These are phyloP conservation scores for Neonothopanus nambi DNA, from an alignment of 1,284 basidiomycete genomes.

Conservation along the genomic window DNA sequence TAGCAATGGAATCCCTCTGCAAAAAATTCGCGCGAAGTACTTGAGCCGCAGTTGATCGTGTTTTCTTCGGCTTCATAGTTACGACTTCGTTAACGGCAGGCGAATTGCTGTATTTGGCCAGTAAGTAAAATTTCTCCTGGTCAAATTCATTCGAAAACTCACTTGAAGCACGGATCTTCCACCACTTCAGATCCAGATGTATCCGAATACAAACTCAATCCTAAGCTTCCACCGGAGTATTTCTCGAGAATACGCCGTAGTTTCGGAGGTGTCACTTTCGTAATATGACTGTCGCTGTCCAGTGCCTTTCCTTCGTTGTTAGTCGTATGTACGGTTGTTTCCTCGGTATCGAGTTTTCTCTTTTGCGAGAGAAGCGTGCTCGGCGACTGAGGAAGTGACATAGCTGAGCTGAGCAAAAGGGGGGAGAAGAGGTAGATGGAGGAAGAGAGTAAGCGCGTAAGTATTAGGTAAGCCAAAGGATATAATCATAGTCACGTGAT, in stretches of 20 bases:
- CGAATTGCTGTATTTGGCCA: neutral
- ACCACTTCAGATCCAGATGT: neutral
- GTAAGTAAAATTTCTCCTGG: constrained; percentile 1
- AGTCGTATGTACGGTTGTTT: neutral
- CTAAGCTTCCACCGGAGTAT: neutral
- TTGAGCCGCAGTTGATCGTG: neutral
- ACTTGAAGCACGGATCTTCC: neutral
- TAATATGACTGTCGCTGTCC: neutral
- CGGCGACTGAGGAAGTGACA: neutral
- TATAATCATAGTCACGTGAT: no score
- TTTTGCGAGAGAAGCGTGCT: neutral
- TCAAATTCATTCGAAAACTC: neutral
- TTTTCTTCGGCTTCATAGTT: constrained; percentile 2
- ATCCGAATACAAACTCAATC: neutral
- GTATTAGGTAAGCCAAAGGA: neutral
- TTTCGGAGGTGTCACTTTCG: constrained; percentile 3
- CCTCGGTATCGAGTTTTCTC: neutral
- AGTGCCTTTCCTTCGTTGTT: neutral
- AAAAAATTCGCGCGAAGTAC: constrained; percentile 5
- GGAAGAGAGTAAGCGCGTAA: neutral
- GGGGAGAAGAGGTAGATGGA: neutral
- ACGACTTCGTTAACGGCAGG: neutral
- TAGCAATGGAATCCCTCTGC: constrained; percentile 7
- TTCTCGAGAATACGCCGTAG: constrained; percentile 8
- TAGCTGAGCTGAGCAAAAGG: neutral